These are phyloP conservation scores for Leptosphaerulina australis DNA, from an alignment of 2,329 filamentous ascomycete genomes.

Conservation along the genomic window DNA sequence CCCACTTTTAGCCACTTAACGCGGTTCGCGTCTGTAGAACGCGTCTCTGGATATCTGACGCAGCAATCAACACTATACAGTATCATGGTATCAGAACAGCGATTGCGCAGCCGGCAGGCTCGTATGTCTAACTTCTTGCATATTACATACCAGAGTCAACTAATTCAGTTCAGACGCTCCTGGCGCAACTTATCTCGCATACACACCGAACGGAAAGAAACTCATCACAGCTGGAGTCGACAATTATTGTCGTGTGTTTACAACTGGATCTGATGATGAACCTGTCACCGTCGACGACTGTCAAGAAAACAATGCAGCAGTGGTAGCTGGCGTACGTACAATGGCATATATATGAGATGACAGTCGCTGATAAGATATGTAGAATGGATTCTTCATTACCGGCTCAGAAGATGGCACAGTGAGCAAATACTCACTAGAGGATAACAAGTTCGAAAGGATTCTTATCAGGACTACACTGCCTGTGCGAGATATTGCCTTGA, in stretches of 20 bases:
- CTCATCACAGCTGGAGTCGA: conserved; percentile 92
- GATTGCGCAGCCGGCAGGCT: conserved; percentile 41
- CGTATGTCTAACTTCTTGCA: conserved; percentile 26
- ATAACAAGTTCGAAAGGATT: conserved; percentile 76
- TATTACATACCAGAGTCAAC: conserved; percentile 8
- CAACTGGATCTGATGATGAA: conserved; percentile 88
- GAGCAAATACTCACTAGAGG: conserved; percentile 83
- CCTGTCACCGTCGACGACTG: conserved; percentile 91
- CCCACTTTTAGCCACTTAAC: conserved; percentile 13
- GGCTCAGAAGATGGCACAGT: conserved; percentile 96
- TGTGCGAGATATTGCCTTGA: conserved; percentile 83
- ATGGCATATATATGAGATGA: background rate
- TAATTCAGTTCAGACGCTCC: conserved; percentile 67
- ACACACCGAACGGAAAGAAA: conserved; percentile 85
- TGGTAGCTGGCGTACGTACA: conserved; percentile 68
- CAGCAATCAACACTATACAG: conserved; percentile 3
- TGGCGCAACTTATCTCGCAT: conserved; percentile 84
- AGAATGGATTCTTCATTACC: conserved; percentile 83
- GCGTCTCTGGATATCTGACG: conserved; percentile 9
- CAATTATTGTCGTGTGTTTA: conserved; percentile 91
- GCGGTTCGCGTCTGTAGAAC: conserved; percentile 14
- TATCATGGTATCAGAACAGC: conserved; percentile 24
- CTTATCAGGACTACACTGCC: conserved; percentile 84
- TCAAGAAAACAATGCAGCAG: conserved; percentile 80
- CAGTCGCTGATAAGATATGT: conserved; percentile 24